A percentile compares a stretch with the other conserved stretches of the same genome.
phyloP scores from a whole-genome alignment of 257 asterid genomes.

The Lithospermum erythrorhizon region DNA sequence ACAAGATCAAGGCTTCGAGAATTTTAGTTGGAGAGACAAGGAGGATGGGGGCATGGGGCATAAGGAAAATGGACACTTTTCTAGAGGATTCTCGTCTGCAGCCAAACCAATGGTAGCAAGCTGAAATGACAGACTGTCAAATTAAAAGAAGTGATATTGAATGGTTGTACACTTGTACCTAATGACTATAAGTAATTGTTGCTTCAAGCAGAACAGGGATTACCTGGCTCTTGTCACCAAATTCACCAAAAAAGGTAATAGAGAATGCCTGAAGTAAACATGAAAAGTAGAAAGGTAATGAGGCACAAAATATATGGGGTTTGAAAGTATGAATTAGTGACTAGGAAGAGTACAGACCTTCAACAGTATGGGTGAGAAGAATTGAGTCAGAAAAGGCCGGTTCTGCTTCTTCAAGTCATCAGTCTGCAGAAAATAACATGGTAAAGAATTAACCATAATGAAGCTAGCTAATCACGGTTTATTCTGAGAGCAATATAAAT shows the following conservation, averaged over 20 bases:
- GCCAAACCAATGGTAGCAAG: constrained; percentile 98
- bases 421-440: constrained; percentile 28
- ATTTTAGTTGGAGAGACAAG: too few relatives aligned
- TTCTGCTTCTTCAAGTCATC: constrained; percentile 62
- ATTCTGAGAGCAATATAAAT: neutral
- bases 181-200: too few relatives aligned
- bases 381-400: constrained; percentile 60
- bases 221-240: constrained; percentile 99
- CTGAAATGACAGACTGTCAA: constrained; percentile 24
- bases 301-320: constrained; percentile 5
- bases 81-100: constrained; percentile 97
- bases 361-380: constrained; percentile 87
- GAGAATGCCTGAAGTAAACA: constrained; percentile 70
- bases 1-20: too few relatives aligned
- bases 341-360: constrained; percentile 40
- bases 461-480: neutral
- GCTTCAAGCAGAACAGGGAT: neutral
- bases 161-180: neutral
- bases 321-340: neutral
- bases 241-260: constrained; percentile 96
- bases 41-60: too few relatives aligned
- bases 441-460: neutral
- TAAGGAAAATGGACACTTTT: constrained; percentile 16
- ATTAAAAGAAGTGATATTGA: neutral
- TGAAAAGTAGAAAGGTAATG: constrained; percentile 1